Percentiles rank a stretch among this genome's conserved stretches.
Conservation (phyloP, 768 basidiomycete genomes). For the Krasilnikovozyma curviuscula region DNA sequence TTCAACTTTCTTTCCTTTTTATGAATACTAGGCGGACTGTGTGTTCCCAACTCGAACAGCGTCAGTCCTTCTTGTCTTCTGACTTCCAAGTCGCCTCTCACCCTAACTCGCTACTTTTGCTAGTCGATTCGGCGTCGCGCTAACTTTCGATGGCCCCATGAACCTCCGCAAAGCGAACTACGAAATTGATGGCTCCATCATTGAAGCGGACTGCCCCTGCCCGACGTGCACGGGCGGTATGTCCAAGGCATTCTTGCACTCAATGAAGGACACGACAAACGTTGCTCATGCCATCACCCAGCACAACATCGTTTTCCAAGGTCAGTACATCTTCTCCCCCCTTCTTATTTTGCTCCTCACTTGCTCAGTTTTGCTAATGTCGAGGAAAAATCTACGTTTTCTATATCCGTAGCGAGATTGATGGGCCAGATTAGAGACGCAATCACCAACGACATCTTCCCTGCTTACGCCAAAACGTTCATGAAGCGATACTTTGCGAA, state of each 20-base stretch:
- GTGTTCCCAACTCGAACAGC: conserved; percentile 86
- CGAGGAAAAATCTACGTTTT: background rate
- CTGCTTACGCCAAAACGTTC: conserved; percentile 53
- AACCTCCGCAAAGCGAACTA: conserved; percentile 45
- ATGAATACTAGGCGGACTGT: conserved; percentile 55
- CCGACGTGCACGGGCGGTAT: conserved; percentile 55
- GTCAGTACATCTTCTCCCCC: background rate
- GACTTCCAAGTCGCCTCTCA: background rate
- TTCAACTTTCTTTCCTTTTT: background rate
- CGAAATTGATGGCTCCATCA: conserved; percentile 18
- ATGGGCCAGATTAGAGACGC: conserved; percentile 73
- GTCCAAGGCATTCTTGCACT: conserved; percentile 56
- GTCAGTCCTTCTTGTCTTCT: background rate
- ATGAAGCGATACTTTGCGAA: conserved; percentile 59
- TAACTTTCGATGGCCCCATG: conserved; percentile 61
- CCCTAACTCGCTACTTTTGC: background rate
- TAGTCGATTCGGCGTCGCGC: conserved; percentile 59
- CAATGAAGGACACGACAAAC: conserved; percentile 55
- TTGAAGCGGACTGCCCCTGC: conserved; percentile 63
- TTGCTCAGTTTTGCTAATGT: background rate
- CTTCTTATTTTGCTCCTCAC: background rate
- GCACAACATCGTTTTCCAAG: conserved; percentile 72
- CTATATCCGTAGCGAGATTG: conserved; percentile 36
- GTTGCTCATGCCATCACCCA: conserved; percentile 70
- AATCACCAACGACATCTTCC: conserved; percentile 58